Percentiles rank a stretch among this genome's conserved stretches.
These are phyloP conservation scores for Sextonia rubra DNA, from an alignment of 164 flowering plant genomes.

Conservation along the genomic window DNA sequence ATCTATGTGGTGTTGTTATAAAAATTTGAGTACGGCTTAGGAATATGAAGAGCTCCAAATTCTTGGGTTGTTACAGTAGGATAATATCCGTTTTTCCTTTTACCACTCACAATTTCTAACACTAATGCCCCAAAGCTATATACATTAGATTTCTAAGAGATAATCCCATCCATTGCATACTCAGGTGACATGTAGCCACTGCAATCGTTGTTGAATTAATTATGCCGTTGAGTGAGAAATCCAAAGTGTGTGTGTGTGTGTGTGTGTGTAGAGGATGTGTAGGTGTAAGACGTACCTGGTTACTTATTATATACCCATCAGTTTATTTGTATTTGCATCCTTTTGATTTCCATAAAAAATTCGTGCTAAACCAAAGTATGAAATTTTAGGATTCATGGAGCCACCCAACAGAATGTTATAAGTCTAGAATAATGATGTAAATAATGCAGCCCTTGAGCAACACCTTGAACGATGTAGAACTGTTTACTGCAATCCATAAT, in stretches of 20 bases:
- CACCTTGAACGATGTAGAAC: slow-evolving; percentile 27
- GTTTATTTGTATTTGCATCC: slow-evolving; percentile 19
- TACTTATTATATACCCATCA: slow-evolving; percentile 41
- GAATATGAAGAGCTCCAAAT: too few species aligned
- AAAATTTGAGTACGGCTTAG: too few species aligned
- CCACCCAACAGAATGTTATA: slow-evolving; percentile 43
- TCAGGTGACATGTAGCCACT: slow-evolving; percentile 51
- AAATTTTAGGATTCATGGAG: slow-evolving; percentile 40
- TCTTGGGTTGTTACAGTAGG: too few species aligned
- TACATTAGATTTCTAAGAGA: slow-evolving; percentile 22
- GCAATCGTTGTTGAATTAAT: not conserved
- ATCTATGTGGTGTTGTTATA: too few species aligned
- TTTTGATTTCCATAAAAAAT: slow-evolving; percentile 25
- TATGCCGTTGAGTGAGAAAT: too few species aligned
- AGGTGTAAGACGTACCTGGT: not conserved
- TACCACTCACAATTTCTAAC: not conserved
- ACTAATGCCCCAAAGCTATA: slow-evolving; percentile 6
- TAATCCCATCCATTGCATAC: slow-evolving; percentile 39
- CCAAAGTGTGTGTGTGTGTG: too few species aligned
- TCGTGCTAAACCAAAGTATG: slow-evolving; percentile 49
- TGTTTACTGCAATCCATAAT: slow-evolving; percentile 24
- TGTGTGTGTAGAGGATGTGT: not conserved
- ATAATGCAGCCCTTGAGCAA: slow-evolving; percentile 52
- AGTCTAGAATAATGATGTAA: slow-evolving; percentile 55
- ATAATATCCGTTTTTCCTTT: not conserved